These are phyloP conservation scores for Sodiomyces alkalinus DNA, from an alignment of 2,329 filamentous ascomycete species.

Conservation along the genomic window DNA sequence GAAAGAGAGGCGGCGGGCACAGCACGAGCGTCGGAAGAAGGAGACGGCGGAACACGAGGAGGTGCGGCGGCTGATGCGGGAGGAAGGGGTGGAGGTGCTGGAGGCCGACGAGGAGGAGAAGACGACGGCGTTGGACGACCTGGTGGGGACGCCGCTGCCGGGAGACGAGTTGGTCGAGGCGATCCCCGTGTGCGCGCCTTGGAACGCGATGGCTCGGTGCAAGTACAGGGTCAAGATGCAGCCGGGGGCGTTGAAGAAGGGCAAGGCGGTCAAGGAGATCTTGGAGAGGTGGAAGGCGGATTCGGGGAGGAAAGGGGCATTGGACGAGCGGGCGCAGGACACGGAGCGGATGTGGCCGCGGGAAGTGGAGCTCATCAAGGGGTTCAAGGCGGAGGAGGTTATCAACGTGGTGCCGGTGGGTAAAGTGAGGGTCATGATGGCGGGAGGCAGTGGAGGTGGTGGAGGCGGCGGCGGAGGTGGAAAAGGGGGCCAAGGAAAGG, in stretches of 20 bases:
- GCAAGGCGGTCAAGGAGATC: conserved; percentile 84
- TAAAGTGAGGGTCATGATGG: conserved; percentile 67
- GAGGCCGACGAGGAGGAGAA: conserved; percentile 44
- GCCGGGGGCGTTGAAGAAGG: conserved; percentile 80
- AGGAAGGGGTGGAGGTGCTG: conserved; percentile 40
- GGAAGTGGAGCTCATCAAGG: conserved; percentile 74
- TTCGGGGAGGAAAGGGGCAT: conserved; percentile 37
- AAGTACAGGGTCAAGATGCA: conserved; percentile 96
- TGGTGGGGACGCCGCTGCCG: conserved; percentile 62
- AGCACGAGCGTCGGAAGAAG: conserved; percentile 64
- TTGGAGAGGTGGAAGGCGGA: conserved; percentile 65
- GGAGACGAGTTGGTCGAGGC: conserved; percentile 70
- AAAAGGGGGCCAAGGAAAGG: conserved; percentile 16
- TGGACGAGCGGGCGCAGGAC: conserved; percentile 46
- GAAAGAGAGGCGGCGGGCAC: conserved; percentile 60
- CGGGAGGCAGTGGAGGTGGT: conserved; percentile 32
- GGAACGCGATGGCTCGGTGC: conserved; percentile 47
- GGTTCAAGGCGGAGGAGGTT: conserved; percentile 67
- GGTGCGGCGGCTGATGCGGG: conserved; percentile 42
- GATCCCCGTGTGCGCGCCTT: conserved; percentile 50
- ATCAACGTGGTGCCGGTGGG: conserved; percentile 68
- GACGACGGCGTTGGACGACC: conserved; percentile 44
- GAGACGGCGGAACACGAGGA: conserved; percentile 67
- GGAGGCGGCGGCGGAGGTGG: conserved; percentile 23
- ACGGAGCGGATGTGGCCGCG: conserved; percentile 68